phyloP scores from a whole-genome alignment of 192 early-diverging fungal genomes.

The Thamnidium elegans region DNA sequence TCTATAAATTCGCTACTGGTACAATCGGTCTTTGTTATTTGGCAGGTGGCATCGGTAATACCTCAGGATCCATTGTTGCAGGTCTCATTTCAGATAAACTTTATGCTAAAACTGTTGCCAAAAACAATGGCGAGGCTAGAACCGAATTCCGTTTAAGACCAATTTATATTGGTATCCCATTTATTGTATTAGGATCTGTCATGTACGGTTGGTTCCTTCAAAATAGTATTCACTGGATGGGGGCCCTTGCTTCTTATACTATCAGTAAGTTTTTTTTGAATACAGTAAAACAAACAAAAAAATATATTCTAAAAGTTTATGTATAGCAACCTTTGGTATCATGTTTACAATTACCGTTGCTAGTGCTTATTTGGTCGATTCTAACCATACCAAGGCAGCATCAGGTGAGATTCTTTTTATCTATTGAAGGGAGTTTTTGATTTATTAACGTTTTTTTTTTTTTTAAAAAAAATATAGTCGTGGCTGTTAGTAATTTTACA shows the following conservation, averaged over 20 bases:
- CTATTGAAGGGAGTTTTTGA: neutral
- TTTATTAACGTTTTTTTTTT: no score
- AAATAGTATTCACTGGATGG: neutral
- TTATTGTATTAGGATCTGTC: constrained; percentile 5
- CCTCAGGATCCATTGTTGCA: constrained; percentile 38
- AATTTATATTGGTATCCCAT: constrained; percentile 18
- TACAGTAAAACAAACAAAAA: neutral
- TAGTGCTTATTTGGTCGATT: constrained; percentile 20
- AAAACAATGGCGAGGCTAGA: neutral
- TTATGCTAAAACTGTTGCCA: neutral
- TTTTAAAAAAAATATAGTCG: neutral
- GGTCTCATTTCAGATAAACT: constrained; percentile 24
- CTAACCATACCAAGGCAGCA: constrained; percentile 4
- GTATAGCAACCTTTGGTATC: constrained; percentile 16
- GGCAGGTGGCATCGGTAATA: constrained; percentile 44
- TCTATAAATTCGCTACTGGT: constrained; percentile 43
- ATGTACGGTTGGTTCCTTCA: constrained; percentile 28
- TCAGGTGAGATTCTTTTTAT: constrained; percentile 10
- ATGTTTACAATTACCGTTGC: constrained; percentile 24
- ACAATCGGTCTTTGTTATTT: constrained; percentile 48
- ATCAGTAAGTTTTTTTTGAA: constrained; percentile 13
- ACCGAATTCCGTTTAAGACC: constrained; percentile 20
- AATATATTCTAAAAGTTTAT: neutral
- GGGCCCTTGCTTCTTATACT: neutral
- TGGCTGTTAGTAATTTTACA: constrained; percentile 20